Percentiles rank a stretch among this genome's conserved stretches.
phyloP scores from a whole-genome alignment of 1,139 yeast species.

The Hemisphaericaspora subhashii region DNA sequence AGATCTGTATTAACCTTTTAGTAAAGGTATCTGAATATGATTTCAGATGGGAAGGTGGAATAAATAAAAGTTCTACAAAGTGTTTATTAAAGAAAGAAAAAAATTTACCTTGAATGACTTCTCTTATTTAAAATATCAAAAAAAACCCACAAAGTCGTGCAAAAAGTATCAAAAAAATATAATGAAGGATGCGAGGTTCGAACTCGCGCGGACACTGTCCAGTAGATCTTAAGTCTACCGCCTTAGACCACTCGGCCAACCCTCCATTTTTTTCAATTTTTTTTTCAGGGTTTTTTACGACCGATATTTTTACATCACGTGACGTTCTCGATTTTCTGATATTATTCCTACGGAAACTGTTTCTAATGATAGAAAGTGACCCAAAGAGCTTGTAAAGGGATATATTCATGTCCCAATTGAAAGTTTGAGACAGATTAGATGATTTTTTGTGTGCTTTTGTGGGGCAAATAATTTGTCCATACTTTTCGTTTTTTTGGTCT shows the following conservation, averaged over 20 bases:
- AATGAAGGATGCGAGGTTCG: conserved; percentile 83
- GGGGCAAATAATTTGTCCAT: too few species aligned
- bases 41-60: conserved; percentile 2
- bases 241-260: conserved; percentile 59
- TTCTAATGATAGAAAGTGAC: too few species aligned
- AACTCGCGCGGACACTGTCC: conserved; percentile 77
- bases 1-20: conserved; percentile 3
- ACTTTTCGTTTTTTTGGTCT: too few species aligned
- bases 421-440: too few species aligned
- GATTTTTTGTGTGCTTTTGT: too few species aligned
- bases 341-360: too few species aligned
- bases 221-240: conserved; percentile 56
- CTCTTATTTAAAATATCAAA: not conserved
- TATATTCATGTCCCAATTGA: too few species aligned
- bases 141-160: not conserved
- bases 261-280: conserved; percentile 30
- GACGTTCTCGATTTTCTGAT: too few species aligned
- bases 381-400: too few species aligned
- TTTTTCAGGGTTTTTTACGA: too few species aligned
- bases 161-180: conserved; percentile 24
- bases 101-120: not conserved
- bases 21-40: conserved; percentile 1
- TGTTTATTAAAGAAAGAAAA: conserved; percentile 1
- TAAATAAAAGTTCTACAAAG: conserved; percentile 1
- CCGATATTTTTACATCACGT: too few species aligned